Evolutionary conservation across 2,329 filamentous ascomycete genomes (phyloP).

Genomic region (Pseudomassariella vexata): DNA sequence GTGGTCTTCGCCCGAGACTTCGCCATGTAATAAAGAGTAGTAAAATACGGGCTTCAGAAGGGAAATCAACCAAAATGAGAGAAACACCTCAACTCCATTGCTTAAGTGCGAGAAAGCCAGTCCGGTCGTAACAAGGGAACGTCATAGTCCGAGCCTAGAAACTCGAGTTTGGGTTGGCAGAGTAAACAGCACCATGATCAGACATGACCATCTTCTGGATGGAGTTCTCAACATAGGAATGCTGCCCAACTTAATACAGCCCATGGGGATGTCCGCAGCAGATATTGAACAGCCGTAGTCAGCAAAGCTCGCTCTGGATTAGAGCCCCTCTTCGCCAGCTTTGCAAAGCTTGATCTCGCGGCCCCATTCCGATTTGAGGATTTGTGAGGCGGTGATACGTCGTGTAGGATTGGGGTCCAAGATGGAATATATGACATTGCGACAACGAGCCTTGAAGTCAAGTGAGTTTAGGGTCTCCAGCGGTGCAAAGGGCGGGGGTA

Average conservation of each 20-base stretch:
- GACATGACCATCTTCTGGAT: slow-evolving; percentile 7
- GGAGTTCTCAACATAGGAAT: slow-evolving; percentile 2
- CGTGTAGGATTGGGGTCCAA: slow-evolving; percentile 89
- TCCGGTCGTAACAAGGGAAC: slow-evolving; percentile 7
- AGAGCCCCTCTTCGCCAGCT: slow-evolving; percentile 92
- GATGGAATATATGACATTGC: slow-evolving; percentile 98
- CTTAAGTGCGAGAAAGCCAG: slow-evolving; percentile 8
- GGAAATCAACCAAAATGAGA: slow-evolving; percentile 5
- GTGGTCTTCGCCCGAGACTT: slow-evolving; percentile 11
- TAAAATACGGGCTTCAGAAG: slow-evolving; percentile 7
- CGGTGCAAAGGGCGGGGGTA: slow-evolving; percentile 4
- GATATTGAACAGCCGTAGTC: too few relatives aligned
- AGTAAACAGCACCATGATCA: too few relatives aligned
- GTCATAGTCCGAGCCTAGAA: too few relatives aligned
- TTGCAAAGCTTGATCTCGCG: slow-evolving; percentile 96
- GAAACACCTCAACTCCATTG: slow-evolving; percentile 10
- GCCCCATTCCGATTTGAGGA: slow-evolving; percentile 97
- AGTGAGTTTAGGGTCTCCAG: too few relatives aligned
- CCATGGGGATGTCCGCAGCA: too few relatives aligned
- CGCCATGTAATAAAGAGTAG: slow-evolving; percentile 12
- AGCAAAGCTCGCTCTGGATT: too few relatives aligned
- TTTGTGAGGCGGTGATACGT: slow-evolving; percentile 91
- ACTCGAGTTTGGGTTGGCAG: too few relatives aligned
- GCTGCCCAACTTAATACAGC: too few relatives aligned
- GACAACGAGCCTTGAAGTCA: slow-evolving; percentile 74